A percentile compares a stretch with the other conserved stretches of the same genome.
Conservation (phyloP, 176 grass and related monocot species). For the Musa itinerans region DNA sequence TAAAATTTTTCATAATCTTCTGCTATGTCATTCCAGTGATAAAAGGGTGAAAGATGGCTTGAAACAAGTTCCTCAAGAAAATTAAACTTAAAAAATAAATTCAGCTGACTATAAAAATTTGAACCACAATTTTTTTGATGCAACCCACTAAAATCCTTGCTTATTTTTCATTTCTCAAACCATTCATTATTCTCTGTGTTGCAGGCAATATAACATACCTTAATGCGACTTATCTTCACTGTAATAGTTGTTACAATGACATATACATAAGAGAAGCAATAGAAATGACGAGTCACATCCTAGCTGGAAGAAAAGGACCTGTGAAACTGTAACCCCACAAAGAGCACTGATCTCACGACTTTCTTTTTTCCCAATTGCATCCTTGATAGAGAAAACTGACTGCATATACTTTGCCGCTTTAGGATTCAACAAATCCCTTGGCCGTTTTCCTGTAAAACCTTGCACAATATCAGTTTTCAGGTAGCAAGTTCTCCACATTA, state of each 20-base stretch:
- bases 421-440: constrained; percentile 85
- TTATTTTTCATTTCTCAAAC: not conserved
- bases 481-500: not conserved
- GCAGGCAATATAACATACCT: not conserved
- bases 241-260: not conserved
- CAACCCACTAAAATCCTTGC: not conserved
- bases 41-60: no score
- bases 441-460: constrained; percentile 70
- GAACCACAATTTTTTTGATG: not conserved
- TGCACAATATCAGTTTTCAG: constrained; percentile 21
- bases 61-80: no score
- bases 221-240: not conserved
- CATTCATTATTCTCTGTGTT: not conserved
- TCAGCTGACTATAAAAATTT: no score
- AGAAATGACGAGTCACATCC: not conserved
- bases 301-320: constrained; percentile 36
- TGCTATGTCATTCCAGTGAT: no score
- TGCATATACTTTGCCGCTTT: constrained; percentile 85
- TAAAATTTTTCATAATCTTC: no score
- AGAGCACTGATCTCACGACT: constrained; percentile 73
- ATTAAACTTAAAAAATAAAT: no score
- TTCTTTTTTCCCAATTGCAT: constrained; percentile 91
- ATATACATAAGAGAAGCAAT: not conserved
- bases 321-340: constrained; percentile 69
- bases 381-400: constrained; percentile 94